Evolutionary conservation across 176 grass and related monocot genomes (phyloP).

Genomic region (Saccharum officinarum): DNA sequence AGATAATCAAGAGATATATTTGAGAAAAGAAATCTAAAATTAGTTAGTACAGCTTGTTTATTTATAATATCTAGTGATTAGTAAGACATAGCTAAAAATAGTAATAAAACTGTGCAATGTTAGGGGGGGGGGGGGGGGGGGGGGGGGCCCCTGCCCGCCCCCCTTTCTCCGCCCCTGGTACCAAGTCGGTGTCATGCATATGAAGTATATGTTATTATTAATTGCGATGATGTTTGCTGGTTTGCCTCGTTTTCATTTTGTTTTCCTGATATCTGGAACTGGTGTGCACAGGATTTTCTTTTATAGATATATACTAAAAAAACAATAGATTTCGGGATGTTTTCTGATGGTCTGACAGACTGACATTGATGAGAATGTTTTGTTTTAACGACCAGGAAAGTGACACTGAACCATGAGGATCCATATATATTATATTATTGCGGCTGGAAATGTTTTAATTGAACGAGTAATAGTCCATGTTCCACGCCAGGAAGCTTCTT

Average conservation of each 20-base stretch:
- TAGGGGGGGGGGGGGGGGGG: too few species aligned
- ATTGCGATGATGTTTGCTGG: background rate
- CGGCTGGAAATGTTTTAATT: constrained; percentile 21
- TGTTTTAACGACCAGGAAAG: constrained; percentile 39
- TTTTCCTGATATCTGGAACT: background rate
- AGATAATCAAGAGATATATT: too few species aligned
- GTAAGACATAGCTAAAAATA: too few species aligned
- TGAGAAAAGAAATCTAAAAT: too few species aligned
- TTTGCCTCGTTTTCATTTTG: background rate
- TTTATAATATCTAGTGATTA: too few species aligned
- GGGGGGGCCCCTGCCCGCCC: too few species aligned
- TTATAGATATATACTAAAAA: background rate
- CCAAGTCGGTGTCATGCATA: background rate
- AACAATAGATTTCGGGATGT: background rate
- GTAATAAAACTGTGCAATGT: too few species aligned
- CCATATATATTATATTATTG: constrained; percentile 32
- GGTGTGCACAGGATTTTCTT: background rate
- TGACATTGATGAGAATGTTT: constrained; percentile 35
- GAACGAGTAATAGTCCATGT: constrained; percentile 29
- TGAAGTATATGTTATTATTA: too few species aligned
- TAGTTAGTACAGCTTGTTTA: too few species aligned
- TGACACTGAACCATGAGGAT: constrained; percentile 38
- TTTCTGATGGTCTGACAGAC: constrained; percentile 12
- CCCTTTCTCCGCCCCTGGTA: too few species aligned
- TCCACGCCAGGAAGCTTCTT: constrained; percentile 34